These are phyloP conservation scores for Pyrenopolyporus hunteri DNA, from an alignment of 495 filamentous ascomycete genomes.

Conservation along the genomic window DNA sequence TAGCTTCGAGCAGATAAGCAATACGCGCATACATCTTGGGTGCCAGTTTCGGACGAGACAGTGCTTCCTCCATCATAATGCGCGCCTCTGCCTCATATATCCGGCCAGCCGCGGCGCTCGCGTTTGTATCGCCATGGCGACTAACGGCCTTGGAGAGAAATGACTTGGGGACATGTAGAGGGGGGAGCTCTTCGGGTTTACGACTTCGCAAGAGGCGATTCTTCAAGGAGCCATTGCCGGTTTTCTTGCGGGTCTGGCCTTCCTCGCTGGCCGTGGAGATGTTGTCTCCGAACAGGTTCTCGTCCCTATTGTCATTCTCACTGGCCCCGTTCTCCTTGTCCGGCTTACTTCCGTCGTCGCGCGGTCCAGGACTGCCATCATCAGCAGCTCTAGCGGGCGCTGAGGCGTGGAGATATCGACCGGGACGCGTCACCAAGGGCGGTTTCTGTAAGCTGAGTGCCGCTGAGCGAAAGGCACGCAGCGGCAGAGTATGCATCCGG, in stretches of 20 bases:
- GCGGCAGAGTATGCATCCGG: conserved; percentile 52
- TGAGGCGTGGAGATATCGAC: conserved; percentile 47
- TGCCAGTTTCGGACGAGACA: background rate
- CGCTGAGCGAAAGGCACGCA: conserved; percentile 45
- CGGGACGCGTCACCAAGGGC: conserved; percentile 18
- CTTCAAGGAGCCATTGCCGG: conserved; percentile 46
- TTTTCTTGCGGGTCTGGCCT: conserved; percentile 31
- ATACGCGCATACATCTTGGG: background rate
- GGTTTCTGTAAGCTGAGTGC: conserved; percentile 43
- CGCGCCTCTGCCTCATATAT: conserved; percentile 3
- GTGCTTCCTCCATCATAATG: conserved; percentile 9
- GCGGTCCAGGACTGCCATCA: conserved; percentile 22
- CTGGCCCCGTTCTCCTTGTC: conserved; percentile 24
- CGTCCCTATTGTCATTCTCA: conserved; percentile 19
- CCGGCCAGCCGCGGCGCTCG: background rate
- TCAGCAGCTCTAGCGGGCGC: conserved; percentile 37
- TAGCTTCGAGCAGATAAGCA: conserved; percentile 9
- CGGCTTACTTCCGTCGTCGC: conserved; percentile 35
- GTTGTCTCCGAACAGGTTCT: conserved; percentile 32
- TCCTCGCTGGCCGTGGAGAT: conserved; percentile 17
- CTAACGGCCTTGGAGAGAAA: conserved; percentile 49
- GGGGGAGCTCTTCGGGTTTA: conserved; percentile 50
- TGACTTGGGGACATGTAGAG: conserved; percentile 50
- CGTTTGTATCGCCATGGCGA: conserved; percentile 16
- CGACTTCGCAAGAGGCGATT: conserved; percentile 47